phyloP scores from a whole-genome alignment of 2,329 filamentous ascomycete species.

The Aspergillus nomiae region DNA sequence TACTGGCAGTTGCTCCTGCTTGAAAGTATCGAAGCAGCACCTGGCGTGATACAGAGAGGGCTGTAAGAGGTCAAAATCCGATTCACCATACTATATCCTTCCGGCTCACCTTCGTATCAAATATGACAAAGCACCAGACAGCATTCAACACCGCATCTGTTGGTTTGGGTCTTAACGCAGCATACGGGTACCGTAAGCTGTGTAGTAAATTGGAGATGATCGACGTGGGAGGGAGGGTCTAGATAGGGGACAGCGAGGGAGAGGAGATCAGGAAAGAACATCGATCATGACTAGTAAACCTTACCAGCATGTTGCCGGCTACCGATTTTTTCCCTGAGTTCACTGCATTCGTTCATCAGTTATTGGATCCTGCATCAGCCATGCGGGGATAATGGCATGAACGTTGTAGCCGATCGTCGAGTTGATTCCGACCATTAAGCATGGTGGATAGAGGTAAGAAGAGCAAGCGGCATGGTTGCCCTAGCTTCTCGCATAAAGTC shows the following conservation, averaged over 20 bases:
- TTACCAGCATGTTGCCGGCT: conserved; percentile 8
- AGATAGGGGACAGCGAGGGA: conserved; percentile 7
- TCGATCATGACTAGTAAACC: conserved; percentile 2
- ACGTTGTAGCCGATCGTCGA: neutral
- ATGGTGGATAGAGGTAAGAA: neutral
- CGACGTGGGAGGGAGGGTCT: conserved; percentile 1
- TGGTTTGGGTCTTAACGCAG: neutral
- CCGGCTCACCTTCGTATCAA: neutral
- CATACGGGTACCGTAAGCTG: neutral
- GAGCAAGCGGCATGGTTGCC: neutral
- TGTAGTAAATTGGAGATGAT: conserved; percentile 9
- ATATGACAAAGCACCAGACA: neutral
- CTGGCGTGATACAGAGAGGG: neutral
- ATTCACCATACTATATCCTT: neutral
- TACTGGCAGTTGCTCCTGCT: neutral
- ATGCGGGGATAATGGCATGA: conserved; percentile 11
- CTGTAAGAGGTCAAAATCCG: neutral
- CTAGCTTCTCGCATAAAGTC: neutral
- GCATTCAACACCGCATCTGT: neutral
- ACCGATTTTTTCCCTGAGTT: neutral
- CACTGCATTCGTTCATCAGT: neutral
- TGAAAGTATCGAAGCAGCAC: neutral
- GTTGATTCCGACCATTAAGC: neutral
- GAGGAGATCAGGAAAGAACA: conserved; percentile 10
- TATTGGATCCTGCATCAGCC: conserved; percentile 17